Evolutionary conservation across 2,329 filamentous ascomycete genomes (phyloP).

Genomic region (Golovinomyces cichoracearum): DNA sequence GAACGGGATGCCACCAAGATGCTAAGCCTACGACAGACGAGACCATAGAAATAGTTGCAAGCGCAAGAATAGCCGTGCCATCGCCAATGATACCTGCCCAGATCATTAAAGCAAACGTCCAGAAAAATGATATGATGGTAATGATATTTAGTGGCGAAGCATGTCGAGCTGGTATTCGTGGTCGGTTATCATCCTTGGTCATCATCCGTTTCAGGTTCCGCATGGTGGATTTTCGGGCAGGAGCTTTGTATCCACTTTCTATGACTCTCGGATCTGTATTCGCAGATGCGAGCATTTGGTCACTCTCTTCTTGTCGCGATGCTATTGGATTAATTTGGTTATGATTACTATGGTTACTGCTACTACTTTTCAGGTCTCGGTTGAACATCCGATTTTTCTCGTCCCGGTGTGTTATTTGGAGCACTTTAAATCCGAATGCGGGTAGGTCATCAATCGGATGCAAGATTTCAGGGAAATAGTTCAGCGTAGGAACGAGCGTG

Average conservation of each 20-base stretch:
- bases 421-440: conserved; percentile 23
- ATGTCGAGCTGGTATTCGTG: conserved; percentile 23
- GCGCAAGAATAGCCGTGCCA: conserved; percentile 25
- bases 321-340: not conserved
- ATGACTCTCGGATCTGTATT: not conserved
- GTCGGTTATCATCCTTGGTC: conserved; percentile 14
- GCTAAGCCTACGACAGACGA: conserved; percentile 30
- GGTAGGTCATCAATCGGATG: conserved; percentile 26
- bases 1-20: conserved; percentile 29
- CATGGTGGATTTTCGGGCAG: conserved; percentile 4
- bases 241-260: not conserved
- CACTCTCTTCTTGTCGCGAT: not conserved
- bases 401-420: conserved; percentile 22
- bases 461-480: conserved; percentile 36
- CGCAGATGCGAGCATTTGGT: not conserved
- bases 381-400: not conserved
- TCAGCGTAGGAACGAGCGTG: conserved; percentile 26
- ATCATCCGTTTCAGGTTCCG: conserved; percentile 6
- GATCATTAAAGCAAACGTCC: conserved; percentile 23
- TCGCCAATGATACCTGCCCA: conserved; percentile 21
- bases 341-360: too few relatives aligned
- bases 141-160: conserved; percentile 29
- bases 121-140: conserved; percentile 23
- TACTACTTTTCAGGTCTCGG: not conserved
- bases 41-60: conserved; percentile 25